Conservation (phyloP, 352 stramenopile species). For the Peronospora destructor region DNA sequence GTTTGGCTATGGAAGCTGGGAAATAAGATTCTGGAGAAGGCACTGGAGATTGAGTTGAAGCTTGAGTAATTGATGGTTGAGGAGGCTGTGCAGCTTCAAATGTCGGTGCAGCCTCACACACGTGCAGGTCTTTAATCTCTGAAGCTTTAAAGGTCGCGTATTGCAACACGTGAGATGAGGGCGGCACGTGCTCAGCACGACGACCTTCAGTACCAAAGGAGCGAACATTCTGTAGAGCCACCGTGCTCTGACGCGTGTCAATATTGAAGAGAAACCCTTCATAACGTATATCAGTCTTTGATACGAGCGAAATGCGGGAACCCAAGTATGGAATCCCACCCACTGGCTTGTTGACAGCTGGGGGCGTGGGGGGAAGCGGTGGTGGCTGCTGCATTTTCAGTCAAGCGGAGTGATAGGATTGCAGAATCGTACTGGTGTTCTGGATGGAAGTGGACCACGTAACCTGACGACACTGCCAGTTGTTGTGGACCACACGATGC, state of each 20-base stretch:
- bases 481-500: too few relatives aligned
- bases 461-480: too few relatives aligned
- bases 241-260: conserved; percentile 75
- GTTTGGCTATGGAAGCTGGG: conserved; percentile 20
- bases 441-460: neutral
- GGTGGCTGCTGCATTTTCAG: conserved; percentile 16
- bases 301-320: conserved; percentile 76
- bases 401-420: too few relatives aligned
- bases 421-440: too few relatives aligned
- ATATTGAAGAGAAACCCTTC: conserved; percentile 85
- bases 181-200: conserved; percentile 62
- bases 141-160: conserved; percentile 79
- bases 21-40: conserved; percentile 18
- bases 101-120: conserved; percentile 62
- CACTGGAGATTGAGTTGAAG: conserved; percentile 18
- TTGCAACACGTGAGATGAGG: conserved; percentile 67
- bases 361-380: conserved; percentile 16
- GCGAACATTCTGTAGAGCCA: conserved; percentile 71
- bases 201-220: conserved; percentile 81
- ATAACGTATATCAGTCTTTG: conserved; percentile 85
- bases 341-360: conserved; percentile 22
- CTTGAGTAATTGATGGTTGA: conserved; percentile 5
- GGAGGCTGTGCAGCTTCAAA: conserved; percentile 13
- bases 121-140: conserved; percentile 83
- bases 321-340: conserved; percentile 77